Evolutionary conservation across 2,329 filamentous ascomycete genomes (phyloP), one percentile per base, ranked within the genome.

Genomic region (Aspergillus versicolor): DNA sequence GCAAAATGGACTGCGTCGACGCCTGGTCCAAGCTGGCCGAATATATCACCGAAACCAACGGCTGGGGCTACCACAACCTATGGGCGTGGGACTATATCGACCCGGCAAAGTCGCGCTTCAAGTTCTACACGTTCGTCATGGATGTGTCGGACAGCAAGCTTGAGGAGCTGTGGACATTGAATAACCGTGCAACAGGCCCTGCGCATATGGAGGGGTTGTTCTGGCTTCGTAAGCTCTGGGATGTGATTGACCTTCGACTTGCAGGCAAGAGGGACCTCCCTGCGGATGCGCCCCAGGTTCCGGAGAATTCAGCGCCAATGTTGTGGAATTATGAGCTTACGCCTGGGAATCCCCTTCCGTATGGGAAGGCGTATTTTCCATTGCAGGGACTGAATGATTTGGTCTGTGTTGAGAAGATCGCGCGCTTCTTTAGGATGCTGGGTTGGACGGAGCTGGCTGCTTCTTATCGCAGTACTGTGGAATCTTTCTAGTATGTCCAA

Each of bases 271-370:
- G 46, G 9, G 34, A 49, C 13, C 32, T 49, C 3, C 46, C 46
- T 1, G 6, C 46, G 1, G 32, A 49, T 22, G 46, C 32, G 19
- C 32, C 13, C 6, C 46, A 49, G 21, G 21, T 24, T 13, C 32
- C 22, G 8, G 47, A 38, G 17, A 37, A 22, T 17, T 37, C 5
- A 21, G 30, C 30, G 3, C 47, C 46, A 1, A 44, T 56, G 30
- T 4, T 48, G 7, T 53, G 49, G 49, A 52, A 53, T 38, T 57
- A 49, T 24, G 55, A 54, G 13, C 42, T 57, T 2, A 38, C 21
- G 19, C 21, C 55, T 6, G 49, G 43, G 1, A 19, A 37, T 32
- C 22, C 41, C 1, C 40, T 37, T 3, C 55, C 55, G 1, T 11
- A 27, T 11, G 41, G 42, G 6, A 57, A 57, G 42, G 19, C 41